Evolutionary conservation across 345 rosid genomes (phyloP).

Genomic region (Cardamine resedifolia): DNA sequence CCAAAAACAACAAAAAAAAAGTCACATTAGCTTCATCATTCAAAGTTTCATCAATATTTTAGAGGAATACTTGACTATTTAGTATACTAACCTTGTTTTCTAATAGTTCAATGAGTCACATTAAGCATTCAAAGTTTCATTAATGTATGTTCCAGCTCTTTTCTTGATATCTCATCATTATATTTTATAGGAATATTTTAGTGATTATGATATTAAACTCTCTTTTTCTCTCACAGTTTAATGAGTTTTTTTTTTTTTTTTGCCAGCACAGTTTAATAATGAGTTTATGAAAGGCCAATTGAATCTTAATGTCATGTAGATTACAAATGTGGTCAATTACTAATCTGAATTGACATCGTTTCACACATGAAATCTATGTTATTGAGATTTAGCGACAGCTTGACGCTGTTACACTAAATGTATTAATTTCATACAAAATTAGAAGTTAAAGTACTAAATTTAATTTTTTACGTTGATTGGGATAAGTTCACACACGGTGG

Average conservation of each 20-base stretch:
- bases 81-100: neutral
- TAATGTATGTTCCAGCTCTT: neutral
- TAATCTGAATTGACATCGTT: too few relatives aligned
- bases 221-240: neutral
- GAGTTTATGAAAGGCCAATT: neutral
- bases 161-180: conserved; percentile 6
- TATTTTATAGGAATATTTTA: neutral
- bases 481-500: neutral
- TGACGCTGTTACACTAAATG: too few relatives aligned
- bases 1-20: neutral
- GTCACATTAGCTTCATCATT: neutral
- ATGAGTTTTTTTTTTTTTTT: too few relatives aligned
- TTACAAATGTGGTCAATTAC: too few relatives aligned
- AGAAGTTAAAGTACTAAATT: too few relatives aligned
- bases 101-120: neutral
- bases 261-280: neutral
- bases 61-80: conserved; percentile 11
- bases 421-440: neutral
- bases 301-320: neutral
- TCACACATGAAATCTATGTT: neutral
- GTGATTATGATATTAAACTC: neutral
- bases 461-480: neutral
- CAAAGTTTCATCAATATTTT: conserved; percentile 9
- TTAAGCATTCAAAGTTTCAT: conserved; percentile 11
- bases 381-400: neutral